Evolutionary conservation across 1,284 basidiomycete species (phyloP), one percentile per base, ranked within the genome.

Genomic region (Sanghuangporus sanghuang): DNA sequence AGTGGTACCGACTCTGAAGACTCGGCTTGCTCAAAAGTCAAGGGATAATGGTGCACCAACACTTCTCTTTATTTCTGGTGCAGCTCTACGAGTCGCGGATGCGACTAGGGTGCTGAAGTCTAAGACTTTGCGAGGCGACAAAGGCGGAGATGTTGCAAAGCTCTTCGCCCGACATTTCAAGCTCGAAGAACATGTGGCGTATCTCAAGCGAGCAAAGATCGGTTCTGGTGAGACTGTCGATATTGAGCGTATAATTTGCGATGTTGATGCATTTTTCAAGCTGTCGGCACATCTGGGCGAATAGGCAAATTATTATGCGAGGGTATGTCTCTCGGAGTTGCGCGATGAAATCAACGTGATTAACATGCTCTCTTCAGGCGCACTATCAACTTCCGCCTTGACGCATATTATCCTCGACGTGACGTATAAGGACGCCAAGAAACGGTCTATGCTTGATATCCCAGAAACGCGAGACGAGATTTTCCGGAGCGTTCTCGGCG

Each of bases 141-240:
- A 90, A 73, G 86, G 90, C 63, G 90, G 88, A 35, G 90, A 93
- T 66, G 85, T 93, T 48, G 92, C 89, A 36, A 95, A 95, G 72
- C 80, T 93, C 39, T 95, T 95, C 70, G 90, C 92, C 52, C 92
- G 86, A 74, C 92, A 95, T 72, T 86, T 93, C 76, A 94, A 93
- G 75, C 78, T 95, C 50, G 78, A 86, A 60, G 88, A 93, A 65
- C 92, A 95, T 71, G 84, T 89, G 68, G 76, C 82, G 18, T 91
- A 92, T 75, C 78, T 95, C 68, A 81, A 81, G 72, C 81, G 84
- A 67, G 91, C 90, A 16, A 90, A 87, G 71, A 81, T 94, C 54
- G 87, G 86, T 18, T 80, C 86, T 38, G 59, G 59, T 61, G 23
- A 5, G 59, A 39, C 23, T 54, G 14, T 18, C 44, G n/a, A 32